Evolutionary conservation across 345 rosid genomes (phyloP), one percentile per base, ranked within the genome.

Genomic region (Rubroshorea leprosula): DNA sequence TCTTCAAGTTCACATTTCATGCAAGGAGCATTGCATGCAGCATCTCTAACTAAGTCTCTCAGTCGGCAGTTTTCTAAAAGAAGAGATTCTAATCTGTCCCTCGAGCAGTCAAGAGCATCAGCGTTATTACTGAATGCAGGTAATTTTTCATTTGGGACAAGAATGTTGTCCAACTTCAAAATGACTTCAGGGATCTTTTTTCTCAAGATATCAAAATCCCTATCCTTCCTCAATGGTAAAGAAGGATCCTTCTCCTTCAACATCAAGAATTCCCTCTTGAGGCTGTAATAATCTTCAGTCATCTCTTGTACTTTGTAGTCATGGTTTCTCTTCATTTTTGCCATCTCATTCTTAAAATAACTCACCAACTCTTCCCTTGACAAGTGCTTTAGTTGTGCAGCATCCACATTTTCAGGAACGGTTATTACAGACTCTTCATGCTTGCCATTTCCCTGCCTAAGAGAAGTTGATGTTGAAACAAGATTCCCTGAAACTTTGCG

Each of bases 261-360:
- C 47, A 55, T 90, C 65, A 84, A 69, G 66, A 73, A 70, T 65
- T 74, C 81, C 65, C 94, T 74, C 75, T 68, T 85, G 52, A 79
- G 78, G 54, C 59, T 72, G 71, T 81, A 93, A 55, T 54, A 58
- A 39, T 79, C 65, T 60, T 93, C 99, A 20, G 96, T 89, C 68
- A 75, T 60, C 35, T 76, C 66, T 49, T 72, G 85, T 70, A 85
- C 73, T 51, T 64, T 27, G 39, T 73, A 77, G 56, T 89, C 97
- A 64, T 83, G 83, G 69, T 76, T 57, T 71, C 86, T 83, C 79
- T 87, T 93, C 95, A 89, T 83, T 78, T 82, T 77, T 53, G 63
- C 76, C 87, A 93, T 83, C 81, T 87, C 96, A n/a, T 49, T 29
- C 72, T 80, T 89, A 51, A 80, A 77, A 78, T 80, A 75, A 23